A percentile compares a stretch with the other conserved stretches of the same genome.
Conservation (phyloP, 2,329 filamentous ascomycete species). For the Apiospora arundinis region DNA sequence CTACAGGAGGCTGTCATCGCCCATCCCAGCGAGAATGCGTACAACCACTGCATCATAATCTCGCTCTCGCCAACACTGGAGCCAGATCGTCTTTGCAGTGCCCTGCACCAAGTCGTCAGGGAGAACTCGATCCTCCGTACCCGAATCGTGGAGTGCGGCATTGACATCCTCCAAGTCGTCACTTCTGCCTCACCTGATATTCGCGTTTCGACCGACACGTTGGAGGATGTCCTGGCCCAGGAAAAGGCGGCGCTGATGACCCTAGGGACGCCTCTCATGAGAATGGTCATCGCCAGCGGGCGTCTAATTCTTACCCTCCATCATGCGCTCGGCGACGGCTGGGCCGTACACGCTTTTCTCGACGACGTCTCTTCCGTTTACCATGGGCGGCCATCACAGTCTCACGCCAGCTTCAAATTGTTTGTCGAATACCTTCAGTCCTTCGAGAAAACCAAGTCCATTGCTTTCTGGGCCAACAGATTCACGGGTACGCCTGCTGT, state of each 20-base stretch:
- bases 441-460: not conserved
- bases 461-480: conserved; percentile 25
- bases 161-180: conserved; percentile 26
- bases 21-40: conserved; percentile 17
- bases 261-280: too few species aligned
- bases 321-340: too few species aligned
- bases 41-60: conserved; percentile 10
- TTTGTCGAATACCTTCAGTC: too few species aligned
- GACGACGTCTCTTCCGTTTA: too few species aligned
- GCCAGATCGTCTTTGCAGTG: conserved; percentile 22
- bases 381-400: too few species aligned
- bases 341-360: too few species aligned
- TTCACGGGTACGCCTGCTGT: conserved; percentile 26
- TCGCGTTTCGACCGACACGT: too few species aligned
- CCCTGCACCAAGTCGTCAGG: conserved; percentile 25
- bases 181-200: not conserved
- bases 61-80: not conserved
- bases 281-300: too few species aligned
- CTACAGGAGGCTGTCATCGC: conserved; percentile 24
- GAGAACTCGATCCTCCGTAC: conserved; percentile 26
- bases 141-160: conserved; percentile 24
- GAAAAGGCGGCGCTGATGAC: too few species aligned
- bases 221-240: too few species aligned
- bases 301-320: too few species aligned
- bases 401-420: too few species aligned